Percentiles rank a stretch among this genome's conserved stretches.
These are phyloP conservation scores for Waltergamsia citrina DNA, from an alignment of 2,329 filamentous ascomycete genomes.

Conservation along the genomic window DNA sequence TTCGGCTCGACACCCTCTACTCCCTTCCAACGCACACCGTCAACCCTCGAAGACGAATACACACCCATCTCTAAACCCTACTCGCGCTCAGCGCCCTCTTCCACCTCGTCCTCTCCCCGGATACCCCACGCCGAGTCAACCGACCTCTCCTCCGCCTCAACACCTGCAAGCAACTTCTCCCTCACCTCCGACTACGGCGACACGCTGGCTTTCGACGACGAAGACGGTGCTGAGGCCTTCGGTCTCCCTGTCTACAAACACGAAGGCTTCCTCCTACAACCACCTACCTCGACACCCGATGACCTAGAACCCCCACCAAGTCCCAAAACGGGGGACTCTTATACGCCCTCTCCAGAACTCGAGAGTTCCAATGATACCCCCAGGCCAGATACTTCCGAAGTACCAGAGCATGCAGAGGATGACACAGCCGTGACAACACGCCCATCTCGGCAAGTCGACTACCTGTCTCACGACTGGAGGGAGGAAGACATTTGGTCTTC, in stretches of 20 bases:
- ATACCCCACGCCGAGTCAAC: constrained; percentile 42
- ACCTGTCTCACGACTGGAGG: constrained; percentile 84
- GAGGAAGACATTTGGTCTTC: constrained; percentile 98
- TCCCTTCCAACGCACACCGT: constrained; percentile 10
- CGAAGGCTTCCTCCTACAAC: constrained; percentile 30
- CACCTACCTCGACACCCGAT: constrained; percentile 15
- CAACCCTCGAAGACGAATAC: not conserved
- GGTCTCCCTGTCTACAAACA: constrained; percentile 35
- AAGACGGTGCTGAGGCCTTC: constrained; percentile 35
- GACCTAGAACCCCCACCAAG: constrained; percentile 41
- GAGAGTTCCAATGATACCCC: constrained; percentile 39
- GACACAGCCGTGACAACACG: constrained; percentile 66
- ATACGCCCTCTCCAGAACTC: constrained; percentile 42
- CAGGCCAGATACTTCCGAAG: constrained; percentile 47
- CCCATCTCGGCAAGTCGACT: constrained; percentile 87
- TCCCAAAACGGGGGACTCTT: constrained; percentile 39
- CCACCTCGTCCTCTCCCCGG: constrained; percentile 46
- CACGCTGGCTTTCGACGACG: constrained; percentile 32
- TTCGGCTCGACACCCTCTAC: constrained; percentile 30
- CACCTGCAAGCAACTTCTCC: constrained; percentile 53
- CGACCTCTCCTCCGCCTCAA: constrained; percentile 50
- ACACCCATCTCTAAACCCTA: constrained; percentile 29
- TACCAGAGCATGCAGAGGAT: constrained; percentile 59
- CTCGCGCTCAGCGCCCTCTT: constrained; percentile 39
- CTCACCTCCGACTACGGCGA: constrained; percentile 45